Evolutionary conservation across 371 early-diverging fungal species (phyloP).

Genomic region (Haplosporangium sp.): DNA sequence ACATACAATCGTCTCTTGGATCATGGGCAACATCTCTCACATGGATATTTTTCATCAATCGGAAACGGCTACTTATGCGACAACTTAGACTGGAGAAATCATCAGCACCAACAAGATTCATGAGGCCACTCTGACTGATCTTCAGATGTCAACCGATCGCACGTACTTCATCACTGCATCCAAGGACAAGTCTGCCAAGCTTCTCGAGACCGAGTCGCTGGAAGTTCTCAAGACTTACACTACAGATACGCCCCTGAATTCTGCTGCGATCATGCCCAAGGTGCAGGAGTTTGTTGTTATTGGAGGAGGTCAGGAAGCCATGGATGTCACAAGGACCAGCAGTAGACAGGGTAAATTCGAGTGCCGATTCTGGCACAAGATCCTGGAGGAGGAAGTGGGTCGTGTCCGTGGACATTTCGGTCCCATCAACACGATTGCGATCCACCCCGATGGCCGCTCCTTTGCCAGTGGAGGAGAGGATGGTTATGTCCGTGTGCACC

Average conservation of each 20-base stretch:
- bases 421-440: slow-evolving; percentile 99
- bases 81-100: slow-evolving; percentile 67
- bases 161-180: slow-evolving; percentile 97
- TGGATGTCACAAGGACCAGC: slow-evolving; percentile 96
- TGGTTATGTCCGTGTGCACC: slow-evolving; percentile 96
- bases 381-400: slow-evolving; percentile 97
- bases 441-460: slow-evolving; percentile 93
- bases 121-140: slow-evolving; percentile 91
- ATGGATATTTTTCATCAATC: too few relatives aligned
- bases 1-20: neutral
- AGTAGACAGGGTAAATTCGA: slow-evolving; percentile 98
- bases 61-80: neutral
- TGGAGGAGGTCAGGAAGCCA: slow-evolving; percentile 88
- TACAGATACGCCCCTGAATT: slow-evolving; percentile 97
- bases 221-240: slow-evolving; percentile 86
- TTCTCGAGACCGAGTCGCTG: slow-evolving; percentile 90
- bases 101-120: slow-evolving; percentile 66
- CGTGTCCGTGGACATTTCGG: slow-evolving; percentile 99
- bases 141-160: slow-evolving; percentile 94
- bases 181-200: slow-evolving; percentile 95
- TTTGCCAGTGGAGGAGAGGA: slow-evolving; percentile 99
- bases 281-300: slow-evolving; percentile 81
- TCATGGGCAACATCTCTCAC: neutral
- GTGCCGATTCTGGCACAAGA: slow-evolving; percentile 98
- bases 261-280: slow-evolving; percentile 93